Conservation (phyloP, 2,329 filamentous ascomycete genomes). For the Fusarium keratoplasticum region DNA sequence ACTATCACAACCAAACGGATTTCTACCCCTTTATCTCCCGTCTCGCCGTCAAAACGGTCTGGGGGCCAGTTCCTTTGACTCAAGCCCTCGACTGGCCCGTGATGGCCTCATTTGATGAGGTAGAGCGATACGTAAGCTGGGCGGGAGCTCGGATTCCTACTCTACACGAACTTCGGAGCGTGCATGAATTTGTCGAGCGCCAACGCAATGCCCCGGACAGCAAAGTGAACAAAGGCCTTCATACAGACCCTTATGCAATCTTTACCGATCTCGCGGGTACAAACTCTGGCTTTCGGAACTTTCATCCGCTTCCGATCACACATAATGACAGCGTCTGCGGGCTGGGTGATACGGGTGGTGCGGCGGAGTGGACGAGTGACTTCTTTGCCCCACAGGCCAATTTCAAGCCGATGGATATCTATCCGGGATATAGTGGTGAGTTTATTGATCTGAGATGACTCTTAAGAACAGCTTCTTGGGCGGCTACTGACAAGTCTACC, state of each 20-base stretch:
- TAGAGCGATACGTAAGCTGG: conserved; percentile 17
- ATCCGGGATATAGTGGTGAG: conserved; percentile 30
- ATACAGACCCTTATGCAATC: conserved; percentile 5
- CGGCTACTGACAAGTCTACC: neutral
- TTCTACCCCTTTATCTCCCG: conserved; percentile 6
- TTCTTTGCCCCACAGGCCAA: conserved; percentile 13
- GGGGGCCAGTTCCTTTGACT: neutral
- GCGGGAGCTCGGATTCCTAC: conserved; percentile 19
- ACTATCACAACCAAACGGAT: neutral
- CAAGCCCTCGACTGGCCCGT: conserved; percentile 25
- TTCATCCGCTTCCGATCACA: conserved; percentile 14
- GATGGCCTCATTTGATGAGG: conserved; percentile 27
- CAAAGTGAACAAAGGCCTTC: conserved; percentile 2
- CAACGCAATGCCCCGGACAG: conserved; percentile 2
- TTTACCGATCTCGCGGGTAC: conserved; percentile 7
- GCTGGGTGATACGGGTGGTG: conserved; percentile 25
- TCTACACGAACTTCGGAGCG: conserved; percentile 24
- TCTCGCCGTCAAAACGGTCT: conserved; percentile 24
- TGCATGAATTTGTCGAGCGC: conserved; percentile 16
- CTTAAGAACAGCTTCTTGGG: rapidly evolving
- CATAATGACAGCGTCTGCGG: conserved; percentile 17
- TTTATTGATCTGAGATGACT: too few species aligned
- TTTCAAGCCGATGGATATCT: conserved; percentile 30
- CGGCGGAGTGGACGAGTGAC: conserved; percentile 23
- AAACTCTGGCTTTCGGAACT: conserved; percentile 23